Base-by-base conservation (phyloP, 2,329 filamentous ascomycete genomes). In the Colletotrichum neosansevieriae region DNA sequence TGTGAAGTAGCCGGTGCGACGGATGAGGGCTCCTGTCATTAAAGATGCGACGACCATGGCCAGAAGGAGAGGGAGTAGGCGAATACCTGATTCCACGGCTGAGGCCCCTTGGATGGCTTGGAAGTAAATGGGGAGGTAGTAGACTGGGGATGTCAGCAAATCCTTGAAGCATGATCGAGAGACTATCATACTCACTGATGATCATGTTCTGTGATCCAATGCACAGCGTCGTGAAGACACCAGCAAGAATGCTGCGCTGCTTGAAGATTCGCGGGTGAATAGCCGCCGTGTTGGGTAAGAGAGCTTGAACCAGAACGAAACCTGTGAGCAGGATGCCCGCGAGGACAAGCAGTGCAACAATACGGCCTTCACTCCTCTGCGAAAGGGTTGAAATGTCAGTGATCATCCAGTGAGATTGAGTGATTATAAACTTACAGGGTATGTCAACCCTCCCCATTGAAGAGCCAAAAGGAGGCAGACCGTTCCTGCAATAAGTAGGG, bases 141-240 rank as follows among this genome's bases (percentile, higher is more conserved):
- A 83, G 38, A 82, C 61, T 51, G 62, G 53, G 67, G 47, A 3
- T 0, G 86, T 73, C 84, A 87, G n/a, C 13, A 17, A 51, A 6
- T 3, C 21, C n/a, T 12, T 15, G 15, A 11, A 51, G 3, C 5
- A n/a, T 2, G 17, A 19, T 2, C 24, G 15, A 32, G 29, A 6
- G n/a, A 19, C 11, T 9, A 38, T 38, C 10, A 87, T 82, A 73
- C 72, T 36, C 69, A 76, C 76, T 60, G 34, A 82, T 75, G 75
- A 88, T 80, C 70, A 88, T 78, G 83, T 88, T 86, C 29, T 79
- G 76, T 0, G 81, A 82, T 0, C 82, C 76, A 3, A 84, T 72
- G 63, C 84, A 84, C n/a, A 85, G 76, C 70, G 82, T 81, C 66
- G 81, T 82, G 12, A 79, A 76, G 1, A 81, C 77, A 0, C 82